phyloP scores from a whole-genome alignment of 2,329 filamentous ascomycete genomes.

The Stachybotrys chlorohalonatus region DNA sequence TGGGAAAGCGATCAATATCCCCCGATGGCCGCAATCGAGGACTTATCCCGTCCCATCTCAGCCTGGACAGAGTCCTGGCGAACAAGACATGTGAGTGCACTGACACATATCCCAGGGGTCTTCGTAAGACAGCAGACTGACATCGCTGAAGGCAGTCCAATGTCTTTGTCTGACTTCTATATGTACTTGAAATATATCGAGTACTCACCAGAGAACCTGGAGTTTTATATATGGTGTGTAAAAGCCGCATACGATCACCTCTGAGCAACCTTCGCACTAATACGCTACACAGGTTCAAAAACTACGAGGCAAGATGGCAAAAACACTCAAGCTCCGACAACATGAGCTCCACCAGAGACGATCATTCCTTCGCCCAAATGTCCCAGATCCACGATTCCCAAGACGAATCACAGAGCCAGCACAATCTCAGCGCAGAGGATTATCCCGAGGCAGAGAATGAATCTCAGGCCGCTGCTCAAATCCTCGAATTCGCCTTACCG shows the following conservation, averaged over 20 bases:
- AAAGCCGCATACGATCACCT: not conserved
- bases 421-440: not conserved
- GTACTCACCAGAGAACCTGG: constrained; percentile 37
- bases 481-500: not conserved
- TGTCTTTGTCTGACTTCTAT: constrained; percentile 41
- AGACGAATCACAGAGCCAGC: not conserved
- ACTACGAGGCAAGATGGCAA: constrained; percentile 24
- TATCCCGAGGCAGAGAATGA: not conserved
- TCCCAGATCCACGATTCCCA: not conserved
- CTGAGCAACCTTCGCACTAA: not conserved
- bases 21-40: constrained; percentile 20
- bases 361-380: not conserved
- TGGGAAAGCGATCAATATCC: constrained; percentile 24
- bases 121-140: not conserved
- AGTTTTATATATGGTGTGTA: constrained; percentile 39
- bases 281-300: constrained; percentile 26
- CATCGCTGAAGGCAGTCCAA: constrained; percentile 27
- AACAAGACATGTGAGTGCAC: constrained; percentile 32
- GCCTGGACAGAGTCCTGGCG: constrained; percentile 34
- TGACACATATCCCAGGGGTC: not conserved
- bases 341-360: not conserved
- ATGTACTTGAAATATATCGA: constrained; percentile 43
- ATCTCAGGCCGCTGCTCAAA: not conserved
- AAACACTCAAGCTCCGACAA: not conserved
- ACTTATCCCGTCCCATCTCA: constrained; percentile 14